Conservation (phyloP, 2,329 filamentous ascomycete species). For the Didymella exigua region DNA sequence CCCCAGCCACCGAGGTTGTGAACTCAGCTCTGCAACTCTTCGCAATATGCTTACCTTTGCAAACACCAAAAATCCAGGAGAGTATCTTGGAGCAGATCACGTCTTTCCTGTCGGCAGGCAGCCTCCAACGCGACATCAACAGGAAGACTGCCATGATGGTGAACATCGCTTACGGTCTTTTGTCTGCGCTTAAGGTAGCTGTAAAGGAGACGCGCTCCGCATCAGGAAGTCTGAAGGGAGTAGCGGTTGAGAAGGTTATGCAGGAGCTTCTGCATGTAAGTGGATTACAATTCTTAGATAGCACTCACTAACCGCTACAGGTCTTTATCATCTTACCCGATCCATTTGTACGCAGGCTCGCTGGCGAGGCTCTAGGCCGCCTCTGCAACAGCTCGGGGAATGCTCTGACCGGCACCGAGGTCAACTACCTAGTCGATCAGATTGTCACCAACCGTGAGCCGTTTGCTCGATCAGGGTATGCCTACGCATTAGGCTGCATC, state of each 20-base stretch:
- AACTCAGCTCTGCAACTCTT: slow-evolving; percentile 94
- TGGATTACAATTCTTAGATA: slow-evolving; percentile 31
- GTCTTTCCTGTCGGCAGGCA: slow-evolving; percentile 81
- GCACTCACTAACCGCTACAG: slow-evolving; percentile 35
- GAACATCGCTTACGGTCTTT: slow-evolving; percentile 82
- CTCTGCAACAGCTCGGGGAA: slow-evolving; percentile 87
- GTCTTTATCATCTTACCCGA: slow-evolving; percentile 82
- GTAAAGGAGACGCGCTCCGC: slow-evolving; percentile 78
- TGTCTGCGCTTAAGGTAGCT: slow-evolving; percentile 81
- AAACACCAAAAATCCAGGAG: slow-evolving; percentile 90
- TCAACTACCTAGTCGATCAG: slow-evolving; percentile 90
- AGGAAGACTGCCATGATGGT: slow-evolving; percentile 89
- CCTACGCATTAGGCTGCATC: slow-evolving; percentile 89
- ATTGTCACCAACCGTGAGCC: slow-evolving; percentile 95
- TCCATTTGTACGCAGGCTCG: slow-evolving; percentile 82
- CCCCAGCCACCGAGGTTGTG: slow-evolving; percentile 89
- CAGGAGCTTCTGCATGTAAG: slow-evolving; percentile 77
- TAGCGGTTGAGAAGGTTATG: slow-evolving; percentile 75
- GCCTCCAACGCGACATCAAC: slow-evolving; percentile 82
- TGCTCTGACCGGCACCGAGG: slow-evolving; percentile 83
- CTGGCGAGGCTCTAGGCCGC: slow-evolving; percentile 82
- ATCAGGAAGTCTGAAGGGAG: slow-evolving; percentile 73
- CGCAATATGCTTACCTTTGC: slow-evolving; percentile 86
- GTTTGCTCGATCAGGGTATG: slow-evolving; percentile 89
- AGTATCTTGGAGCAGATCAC: slow-evolving; percentile 93